Evolutionary conservation across 148 eudicot genomes (phyloP), one percentile per base, ranked within the genome.

Genomic region (Camellia lanceoleosa): DNA sequence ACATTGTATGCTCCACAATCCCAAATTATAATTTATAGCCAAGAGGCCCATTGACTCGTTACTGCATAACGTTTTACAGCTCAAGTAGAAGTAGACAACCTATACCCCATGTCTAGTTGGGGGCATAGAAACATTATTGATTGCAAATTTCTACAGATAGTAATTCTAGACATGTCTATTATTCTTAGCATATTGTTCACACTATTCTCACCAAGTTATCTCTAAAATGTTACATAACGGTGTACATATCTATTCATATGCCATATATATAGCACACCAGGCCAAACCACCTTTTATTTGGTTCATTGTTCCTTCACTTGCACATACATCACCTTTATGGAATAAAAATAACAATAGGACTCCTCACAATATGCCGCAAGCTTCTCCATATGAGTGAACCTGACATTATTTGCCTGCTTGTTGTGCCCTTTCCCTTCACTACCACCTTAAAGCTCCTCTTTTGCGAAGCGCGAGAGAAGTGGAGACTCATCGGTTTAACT

Each of bases 301-400:
- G 30, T 30, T 30, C 30, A 0, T 30, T 30, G 30, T 43, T 44
- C 52, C 1, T 43, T 68, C 71, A 15, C 23, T 44, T 3, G 9
- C 41, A 66, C 13, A 54, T 0, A 11, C 11, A 47, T 41, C 52
- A 55, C 7, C 60, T 54, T 74, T 76, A 75, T 43, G 79, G 84
- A 46, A 64, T 81, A 63, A 86, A 87, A 78, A 92, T 70, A 52
- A 89, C 98, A 76, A 92, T 87, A 0, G 97, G 95, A 79, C 92
- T 91, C 81, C 97, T 87, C 52, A 94, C 97, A 74, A 63, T 78
- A 73, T 91, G 83, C 58, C 89, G 75, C 10, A 83, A 46, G 82
- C 91, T 90, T 86, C 79, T 94, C 97, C 98, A 94, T 9, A 87
- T 67, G 8, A 94, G 84, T 49, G 89, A 91, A 75, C 88, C 95